Conservation (phyloP, 257 asterid genomes). For the Fraxinus americana region DNA sequence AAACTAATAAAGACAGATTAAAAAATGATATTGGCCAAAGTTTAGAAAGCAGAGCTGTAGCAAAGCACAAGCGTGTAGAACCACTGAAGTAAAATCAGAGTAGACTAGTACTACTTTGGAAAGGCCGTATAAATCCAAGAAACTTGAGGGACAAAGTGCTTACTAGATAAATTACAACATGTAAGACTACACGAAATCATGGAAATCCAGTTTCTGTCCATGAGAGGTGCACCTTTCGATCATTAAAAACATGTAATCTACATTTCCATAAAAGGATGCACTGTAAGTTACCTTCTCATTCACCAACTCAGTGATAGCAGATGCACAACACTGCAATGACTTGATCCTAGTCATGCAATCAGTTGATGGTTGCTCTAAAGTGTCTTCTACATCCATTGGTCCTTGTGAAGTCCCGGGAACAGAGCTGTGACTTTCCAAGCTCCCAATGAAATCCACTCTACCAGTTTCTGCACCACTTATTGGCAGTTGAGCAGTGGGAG, state of each 20-base stretch:
- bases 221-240: not conserved
- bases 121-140: not conserved
- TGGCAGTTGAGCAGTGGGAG: slow-evolving; percentile 58
- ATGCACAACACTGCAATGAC: slow-evolving; percentile 66
- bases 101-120: not conserved
- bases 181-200: not conserved
- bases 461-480: slow-evolving; percentile 44
- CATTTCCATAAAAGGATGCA: not conserved
- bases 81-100: not conserved
- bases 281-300: slow-evolving; percentile 65
- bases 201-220: not conserved
- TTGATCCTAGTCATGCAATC: slow-evolving; percentile 72
- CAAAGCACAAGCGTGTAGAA: not conserved
- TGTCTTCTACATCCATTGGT: slow-evolving; percentile 46
- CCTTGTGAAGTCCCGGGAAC: slow-evolving; percentile 70
- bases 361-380: slow-evolving; percentile 60
- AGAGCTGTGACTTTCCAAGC: slow-evolving; percentile 54
- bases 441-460: slow-evolving; percentile 44
- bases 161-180: not conserved
- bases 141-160: not conserved
- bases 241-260: not conserved
- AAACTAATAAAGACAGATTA: not conserved
- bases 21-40: not conserved
- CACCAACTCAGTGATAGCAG: slow-evolving; percentile 69
- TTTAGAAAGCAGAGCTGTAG: not conserved